Evolutionary conservation across 108 stramenopile genomes (phyloP).

Genomic region (Cylindrotheca fusiformis): DNA sequence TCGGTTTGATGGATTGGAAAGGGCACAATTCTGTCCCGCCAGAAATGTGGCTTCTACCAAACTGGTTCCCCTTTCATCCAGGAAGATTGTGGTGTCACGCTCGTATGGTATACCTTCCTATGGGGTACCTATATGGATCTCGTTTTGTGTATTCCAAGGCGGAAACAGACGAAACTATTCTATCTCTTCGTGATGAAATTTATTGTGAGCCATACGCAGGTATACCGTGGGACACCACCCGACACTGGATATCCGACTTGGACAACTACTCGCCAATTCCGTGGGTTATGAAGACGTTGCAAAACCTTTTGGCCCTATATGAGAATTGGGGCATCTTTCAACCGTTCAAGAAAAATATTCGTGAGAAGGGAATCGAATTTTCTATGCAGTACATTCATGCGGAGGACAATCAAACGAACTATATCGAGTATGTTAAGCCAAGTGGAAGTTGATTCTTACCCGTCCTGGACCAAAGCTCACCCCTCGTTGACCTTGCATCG

Average conservation of each 20-base stretch:
- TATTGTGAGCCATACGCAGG: conserved; percentile 64
- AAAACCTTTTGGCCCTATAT: conserved; percentile 81
- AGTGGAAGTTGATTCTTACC: too few species aligned
- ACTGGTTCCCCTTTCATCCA: conserved; percentile 98
- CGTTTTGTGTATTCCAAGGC: conserved; percentile 76
- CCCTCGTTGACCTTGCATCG: neutral
- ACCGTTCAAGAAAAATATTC: conserved; percentile 57
- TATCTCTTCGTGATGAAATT: conserved; percentile 67
- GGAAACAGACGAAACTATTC: conserved; percentile 70
- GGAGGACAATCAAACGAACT: conserved; percentile 98
- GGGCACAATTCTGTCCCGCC: conserved; percentile 93
- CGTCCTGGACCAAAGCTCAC: neutral
- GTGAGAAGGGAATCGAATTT: conserved; percentile 74
- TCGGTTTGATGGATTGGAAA: conserved; percentile 96
- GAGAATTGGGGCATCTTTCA: conserved; percentile 76
- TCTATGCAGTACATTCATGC: conserved; percentile 86
- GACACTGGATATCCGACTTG: conserved; percentile 83
- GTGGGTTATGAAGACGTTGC: conserved; percentile 79
- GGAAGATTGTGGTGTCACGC: conserved; percentile 98
- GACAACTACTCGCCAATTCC: conserved; percentile 96
- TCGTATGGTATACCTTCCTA: conserved; percentile 98
- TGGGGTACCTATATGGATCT: conserved; percentile 91
- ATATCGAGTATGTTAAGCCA: conserved; percentile 32
- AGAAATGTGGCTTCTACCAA: conserved; percentile 98
- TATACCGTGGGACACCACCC: conserved; percentile 84